Percentiles rank a stretch among this genome's conserved stretches.
Evolutionary conservation across 306 rosid genomes (phyloP).

Genomic region (Quercus engelmannii): DNA sequence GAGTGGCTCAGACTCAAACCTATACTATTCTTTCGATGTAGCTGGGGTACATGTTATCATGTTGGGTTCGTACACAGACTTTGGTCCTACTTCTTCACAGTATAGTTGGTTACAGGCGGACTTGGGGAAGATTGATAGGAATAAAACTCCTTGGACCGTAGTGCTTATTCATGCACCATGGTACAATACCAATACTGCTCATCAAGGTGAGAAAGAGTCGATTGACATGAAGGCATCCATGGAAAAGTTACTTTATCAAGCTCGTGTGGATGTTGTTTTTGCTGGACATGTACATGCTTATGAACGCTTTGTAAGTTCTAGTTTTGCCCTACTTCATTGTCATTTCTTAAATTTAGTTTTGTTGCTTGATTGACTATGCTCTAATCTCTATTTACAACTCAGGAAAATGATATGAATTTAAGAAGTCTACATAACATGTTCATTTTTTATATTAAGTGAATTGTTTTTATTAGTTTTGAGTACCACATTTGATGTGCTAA

Average conservation of each 20-base stretch:
- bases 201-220: conserved; percentile 64
- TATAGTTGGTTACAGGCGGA: conserved; percentile 61
- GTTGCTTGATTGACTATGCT: background rate
- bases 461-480: no score
- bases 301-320: conserved; percentile 76
- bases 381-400: background rate
- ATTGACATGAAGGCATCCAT: conserved; percentile 55
- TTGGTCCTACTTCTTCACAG: conserved; percentile 46
- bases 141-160: conserved; percentile 61
- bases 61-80: conserved; percentile 80
- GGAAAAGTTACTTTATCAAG: conserved; percentile 66
- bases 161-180: conserved; percentile 85
- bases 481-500: no score
- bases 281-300: conserved; percentile 89
- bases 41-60: conserved; percentile 78
- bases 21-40: conserved; percentile 74
- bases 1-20: conserved; percentile 74
- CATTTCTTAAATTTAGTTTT: background rate
- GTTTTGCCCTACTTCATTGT: background rate
- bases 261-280: conserved; percentile 70
- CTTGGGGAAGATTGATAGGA: conserved; percentile 47
- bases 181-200: conserved; percentile 77
- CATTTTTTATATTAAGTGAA: no score
- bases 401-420: no score
- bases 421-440: no score